Percentiles rank a stretch among this genome's conserved stretches.
Evolutionary conservation across 108 stramenopile species (phyloP).

Genomic region (Cyclotella cryptica): DNA sequence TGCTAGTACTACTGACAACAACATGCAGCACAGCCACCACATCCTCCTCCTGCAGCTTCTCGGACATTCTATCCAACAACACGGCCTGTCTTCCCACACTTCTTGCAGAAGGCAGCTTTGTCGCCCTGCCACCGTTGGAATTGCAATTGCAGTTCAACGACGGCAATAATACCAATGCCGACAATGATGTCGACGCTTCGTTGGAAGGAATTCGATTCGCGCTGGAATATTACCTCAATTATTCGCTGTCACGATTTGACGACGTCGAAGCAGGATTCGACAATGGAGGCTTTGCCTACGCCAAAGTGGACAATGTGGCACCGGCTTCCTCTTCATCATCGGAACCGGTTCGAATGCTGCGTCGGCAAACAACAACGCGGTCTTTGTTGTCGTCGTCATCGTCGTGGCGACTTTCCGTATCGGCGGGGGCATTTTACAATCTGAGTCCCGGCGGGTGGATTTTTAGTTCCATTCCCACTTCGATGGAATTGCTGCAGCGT

Average conservation of each 20-base stretch:
- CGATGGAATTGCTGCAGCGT: neutral
- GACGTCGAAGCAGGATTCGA: conserved; percentile 5
- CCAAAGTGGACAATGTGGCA: neutral
- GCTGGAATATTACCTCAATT: conserved; percentile 14
- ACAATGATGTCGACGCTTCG: neutral
- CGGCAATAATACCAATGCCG: too few relatives aligned
- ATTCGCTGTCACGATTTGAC: conserved; percentile 4
- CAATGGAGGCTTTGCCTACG: conserved; percentile 2
- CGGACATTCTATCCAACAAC: conserved; percentile 9
- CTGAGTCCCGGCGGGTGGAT: conserved; percentile 8
- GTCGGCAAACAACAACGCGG: neutral
- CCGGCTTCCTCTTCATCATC: neutral
- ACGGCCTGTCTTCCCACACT: neutral
- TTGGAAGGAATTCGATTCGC: neutral
- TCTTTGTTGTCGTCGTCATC: too few relatives aligned
- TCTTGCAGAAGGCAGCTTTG: neutral
- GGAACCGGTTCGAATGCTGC: neutral
- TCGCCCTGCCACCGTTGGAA: neutral
- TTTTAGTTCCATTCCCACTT: neutral
- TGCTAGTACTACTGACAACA: too few relatives aligned
- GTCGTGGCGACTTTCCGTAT: neutral
- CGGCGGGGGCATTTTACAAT: neutral
- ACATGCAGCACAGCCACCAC: too few relatives aligned
- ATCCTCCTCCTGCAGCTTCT: neutral
- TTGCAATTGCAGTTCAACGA: conserved; percentile 4